These are phyloP conservation scores for Asterochloris sp. DNA, from an alignment of 139 green algal genomes.

Conservation along the genomic window DNA sequence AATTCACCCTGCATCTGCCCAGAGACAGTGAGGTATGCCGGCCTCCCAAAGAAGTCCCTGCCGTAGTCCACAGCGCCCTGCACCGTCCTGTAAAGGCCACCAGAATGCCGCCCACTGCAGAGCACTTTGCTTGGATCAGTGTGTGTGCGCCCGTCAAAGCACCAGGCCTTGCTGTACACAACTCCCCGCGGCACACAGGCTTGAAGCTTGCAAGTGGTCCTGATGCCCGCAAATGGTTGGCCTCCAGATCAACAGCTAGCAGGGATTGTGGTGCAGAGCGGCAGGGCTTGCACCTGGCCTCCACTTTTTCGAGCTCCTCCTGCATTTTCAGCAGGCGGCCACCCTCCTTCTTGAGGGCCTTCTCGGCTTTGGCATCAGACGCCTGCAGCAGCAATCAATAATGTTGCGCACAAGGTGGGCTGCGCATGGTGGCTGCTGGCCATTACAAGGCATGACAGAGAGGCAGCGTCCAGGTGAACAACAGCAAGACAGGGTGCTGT, in stretches of 20 bases:
- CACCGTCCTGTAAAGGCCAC: slow-evolving; percentile 37
- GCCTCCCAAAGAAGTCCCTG: slow-evolving; percentile 93
- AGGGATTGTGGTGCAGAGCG: too few relatives aligned
- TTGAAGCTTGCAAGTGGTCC: too few relatives aligned
- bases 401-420: too few relatives aligned
- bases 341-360: slow-evolving; percentile 47
- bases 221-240: too few relatives aligned
- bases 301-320: slow-evolving; percentile 20
- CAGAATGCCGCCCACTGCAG: slow-evolving; percentile 30
- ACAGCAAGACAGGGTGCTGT: too few relatives aligned
- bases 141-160: too few relatives aligned
- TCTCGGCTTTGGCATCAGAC: slow-evolving; percentile 69
- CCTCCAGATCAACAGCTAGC: too few relatives aligned
- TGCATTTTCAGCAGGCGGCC: slow-evolving; percentile 7
- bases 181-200: too few relatives aligned
- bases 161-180: too few relatives aligned
- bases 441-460: too few relatives aligned
- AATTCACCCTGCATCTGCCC: slow-evolving; percentile 74
- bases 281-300: slow-evolving; percentile 9
- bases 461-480: too few relatives aligned
- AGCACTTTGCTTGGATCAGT: neutral
- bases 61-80: slow-evolving; percentile 79
- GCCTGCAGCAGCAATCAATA: slow-evolving; percentile 34
- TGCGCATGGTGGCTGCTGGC: too few relatives aligned
- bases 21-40: slow-evolving; percentile 85